phyloP scores from a whole-genome alignment of 306 rosid genomes.

The Castanopsis chinensis region DNA sequence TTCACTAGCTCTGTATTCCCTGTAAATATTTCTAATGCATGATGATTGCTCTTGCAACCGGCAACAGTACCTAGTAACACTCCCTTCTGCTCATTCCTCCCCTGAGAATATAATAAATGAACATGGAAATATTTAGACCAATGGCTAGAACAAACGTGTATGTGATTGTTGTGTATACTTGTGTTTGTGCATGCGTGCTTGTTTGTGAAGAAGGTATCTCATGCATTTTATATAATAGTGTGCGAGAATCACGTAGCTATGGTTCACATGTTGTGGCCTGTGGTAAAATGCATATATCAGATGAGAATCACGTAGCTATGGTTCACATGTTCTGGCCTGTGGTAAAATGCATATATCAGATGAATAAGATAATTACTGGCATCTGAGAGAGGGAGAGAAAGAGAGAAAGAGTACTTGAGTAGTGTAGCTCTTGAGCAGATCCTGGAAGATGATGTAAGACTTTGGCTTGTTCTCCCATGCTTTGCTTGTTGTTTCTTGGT shows the following conservation, averaged over 20 bases:
- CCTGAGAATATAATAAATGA: constrained; percentile 27
- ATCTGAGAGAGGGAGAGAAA: constrained; percentile 10
- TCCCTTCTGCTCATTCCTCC: constrained; percentile 23
- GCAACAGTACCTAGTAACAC: constrained; percentile 13
- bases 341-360: background rate
- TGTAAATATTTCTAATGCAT: constrained; percentile 20
- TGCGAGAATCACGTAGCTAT: too few species aligned
- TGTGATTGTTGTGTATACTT: too few species aligned
- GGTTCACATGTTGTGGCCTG: too few species aligned
- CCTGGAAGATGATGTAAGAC: constrained; percentile 56
- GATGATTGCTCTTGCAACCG: constrained; percentile 22
- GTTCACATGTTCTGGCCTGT: too few species aligned
- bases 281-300: background rate
- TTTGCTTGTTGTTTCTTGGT: constrained; percentile 6
- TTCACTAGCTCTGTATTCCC: constrained; percentile 6
- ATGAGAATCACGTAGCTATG: too few species aligned
- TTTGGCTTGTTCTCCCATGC: constrained; percentile 38
- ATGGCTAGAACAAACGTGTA: background rate
- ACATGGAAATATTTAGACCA: background rate
- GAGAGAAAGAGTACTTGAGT: constrained; percentile 36
- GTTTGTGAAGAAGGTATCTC: too few species aligned
- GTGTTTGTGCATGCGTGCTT: too few species aligned
- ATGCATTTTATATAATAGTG: too few species aligned
- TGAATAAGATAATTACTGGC: background rate
- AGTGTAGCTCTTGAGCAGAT: constrained; percentile 36